Evolutionary conservation across 108 stramenopile genomes (phyloP), one percentile per base, ranked within the genome.

Genomic region (Craspedostauros australis): DNA sequence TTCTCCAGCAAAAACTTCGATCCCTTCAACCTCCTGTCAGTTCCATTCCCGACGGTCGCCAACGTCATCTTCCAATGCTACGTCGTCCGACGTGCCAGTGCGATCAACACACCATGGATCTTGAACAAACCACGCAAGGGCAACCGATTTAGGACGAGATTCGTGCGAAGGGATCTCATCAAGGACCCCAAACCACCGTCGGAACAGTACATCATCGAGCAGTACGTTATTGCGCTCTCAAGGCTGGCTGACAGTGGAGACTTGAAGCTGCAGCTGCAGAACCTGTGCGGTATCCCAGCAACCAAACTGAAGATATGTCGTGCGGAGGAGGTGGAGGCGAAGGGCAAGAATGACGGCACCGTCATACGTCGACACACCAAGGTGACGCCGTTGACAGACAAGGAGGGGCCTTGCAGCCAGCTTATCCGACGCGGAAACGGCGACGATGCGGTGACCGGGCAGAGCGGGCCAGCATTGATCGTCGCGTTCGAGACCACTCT

Each of bases 21-120:
- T 51, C 90, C 94, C 12, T 98, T 95, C 61, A 95, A 86, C 60
- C 72, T 87, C 40, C 64, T 98, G 24, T 88, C 90, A 11, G 50
- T 98, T 14, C 96, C 96, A 15, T 74, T 96, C 38, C 90, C 95
- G 19, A 82, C 84, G 9, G 82, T 88, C n/a, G 76, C 86, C 4
- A 86, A 92, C 53, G 86, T 92, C 0, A 75, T 86, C 40, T 92
- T 86, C 61, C 76, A 76, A 28, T 83, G 81, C 44, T 64, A 59
- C 18, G 80, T 92, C 27, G 61, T 84, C 11, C 77, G 91, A 43
- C 70, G 91, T 28, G 86, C 82, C n/a, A 83, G 77, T 27, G 54
- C 70, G 8, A 55, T 71, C 20, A 88, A 84, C 44, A 78, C 82
- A 28, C 80, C 80, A n/a, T 70, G 70, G 64, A 60, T 80, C 1